Percentiles rank a stretch among this genome's conserved stretches.
phyloP scores from a whole-genome alignment of 768 basidiomycete genomes.

The Trametes coccinea region DNA sequence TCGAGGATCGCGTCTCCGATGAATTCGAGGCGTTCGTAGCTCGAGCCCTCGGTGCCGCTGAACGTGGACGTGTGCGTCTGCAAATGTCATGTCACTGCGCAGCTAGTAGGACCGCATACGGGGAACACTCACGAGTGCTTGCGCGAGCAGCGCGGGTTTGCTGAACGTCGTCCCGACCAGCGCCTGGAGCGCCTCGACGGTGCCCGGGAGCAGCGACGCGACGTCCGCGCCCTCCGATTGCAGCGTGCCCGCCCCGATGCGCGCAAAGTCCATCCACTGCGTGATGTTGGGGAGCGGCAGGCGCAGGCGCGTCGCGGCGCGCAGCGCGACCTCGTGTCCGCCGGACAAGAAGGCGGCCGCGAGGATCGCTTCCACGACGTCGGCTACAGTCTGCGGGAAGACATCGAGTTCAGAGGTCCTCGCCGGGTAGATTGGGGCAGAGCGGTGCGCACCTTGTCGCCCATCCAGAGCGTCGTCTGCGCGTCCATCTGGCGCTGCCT shows the following conservation, averaged over 20 bases:
- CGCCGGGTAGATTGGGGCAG: background rate
- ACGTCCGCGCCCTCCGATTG: slow-evolving; percentile 7
- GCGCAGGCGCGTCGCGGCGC: slow-evolving; percentile 61
- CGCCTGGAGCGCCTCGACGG: slow-evolving; percentile 42
- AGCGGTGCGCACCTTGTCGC: slow-evolving; percentile 66
- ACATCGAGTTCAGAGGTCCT: background rate
- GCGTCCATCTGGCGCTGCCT: slow-evolving; percentile 47
- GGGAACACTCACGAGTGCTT: slow-evolving; percentile 62
- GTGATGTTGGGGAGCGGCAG: slow-evolving; percentile 65
- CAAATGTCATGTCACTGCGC: background rate
- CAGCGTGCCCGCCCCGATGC: slow-evolving; percentile 32
- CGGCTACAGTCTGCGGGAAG: slow-evolving; percentile 64
- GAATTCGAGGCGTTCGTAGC: slow-evolving; percentile 80
- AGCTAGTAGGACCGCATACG: background rate
- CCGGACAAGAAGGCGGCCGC: slow-evolving; percentile 80
- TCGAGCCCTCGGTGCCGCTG: slow-evolving; percentile 35
- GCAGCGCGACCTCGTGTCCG: slow-evolving; percentile 66
- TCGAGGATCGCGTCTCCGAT: slow-evolving; percentile 86
- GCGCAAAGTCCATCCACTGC: slow-evolving; percentile 72
- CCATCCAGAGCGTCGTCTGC: slow-evolving; percentile 55
- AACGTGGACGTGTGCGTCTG: slow-evolving; percentile 71
- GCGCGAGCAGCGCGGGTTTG: slow-evolving; percentile 61
- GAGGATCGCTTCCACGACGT: slow-evolving; percentile 83
- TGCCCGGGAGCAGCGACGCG: background rate
- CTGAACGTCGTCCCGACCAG: slow-evolving; percentile 66